Conservation (phyloP, 2,329 filamentous ascomycete species). For the Lasiodiplodia sp. region DNA sequence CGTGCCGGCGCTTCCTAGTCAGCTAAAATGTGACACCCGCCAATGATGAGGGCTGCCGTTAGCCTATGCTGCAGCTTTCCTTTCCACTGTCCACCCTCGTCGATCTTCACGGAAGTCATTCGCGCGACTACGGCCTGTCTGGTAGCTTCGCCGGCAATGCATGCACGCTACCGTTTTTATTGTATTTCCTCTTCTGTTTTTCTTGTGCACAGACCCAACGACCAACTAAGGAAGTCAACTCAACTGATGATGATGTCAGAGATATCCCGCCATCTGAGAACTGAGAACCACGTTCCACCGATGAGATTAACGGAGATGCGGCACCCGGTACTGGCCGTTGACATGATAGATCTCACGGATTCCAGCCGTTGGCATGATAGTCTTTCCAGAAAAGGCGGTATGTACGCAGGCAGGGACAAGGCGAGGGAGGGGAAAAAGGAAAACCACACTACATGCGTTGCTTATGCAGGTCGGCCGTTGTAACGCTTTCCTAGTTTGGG, state of each 20-base stretch:
- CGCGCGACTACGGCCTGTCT: slow-evolving; percentile 1
- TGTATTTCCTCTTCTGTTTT: neutral
- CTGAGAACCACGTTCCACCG: slow-evolving; percentile 8
- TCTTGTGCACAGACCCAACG: neutral
- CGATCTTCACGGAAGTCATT: slow-evolving; percentile 25
- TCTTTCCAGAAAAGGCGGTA: slow-evolving; percentile 1
- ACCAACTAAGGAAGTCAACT: neutral
- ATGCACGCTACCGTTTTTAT: neutral
- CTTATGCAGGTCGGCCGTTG: slow-evolving; percentile 20
- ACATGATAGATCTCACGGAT: slow-evolving; percentile 7
- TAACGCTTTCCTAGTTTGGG: neutral
- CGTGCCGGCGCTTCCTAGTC: neutral
- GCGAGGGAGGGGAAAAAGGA: neutral
- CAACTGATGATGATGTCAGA: neutral
- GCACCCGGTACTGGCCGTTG: neutral
- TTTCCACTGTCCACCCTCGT: neutral
- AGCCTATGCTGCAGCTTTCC: neutral
- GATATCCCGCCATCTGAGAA: neutral
- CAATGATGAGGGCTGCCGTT: neutral
- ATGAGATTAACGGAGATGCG: slow-evolving; percentile 9
- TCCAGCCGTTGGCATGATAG: neutral
- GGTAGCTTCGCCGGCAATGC: neutral
- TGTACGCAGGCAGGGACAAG: neutral
- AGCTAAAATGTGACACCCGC: neutral
- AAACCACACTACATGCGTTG: neutral